A percentile compares a stretch with the other conserved stretches of the same genome.
These are phyloP conservation scores for Mimosa bimucronata DNA, from an alignment of 306 rosid species.

Conservation along the genomic window DNA sequence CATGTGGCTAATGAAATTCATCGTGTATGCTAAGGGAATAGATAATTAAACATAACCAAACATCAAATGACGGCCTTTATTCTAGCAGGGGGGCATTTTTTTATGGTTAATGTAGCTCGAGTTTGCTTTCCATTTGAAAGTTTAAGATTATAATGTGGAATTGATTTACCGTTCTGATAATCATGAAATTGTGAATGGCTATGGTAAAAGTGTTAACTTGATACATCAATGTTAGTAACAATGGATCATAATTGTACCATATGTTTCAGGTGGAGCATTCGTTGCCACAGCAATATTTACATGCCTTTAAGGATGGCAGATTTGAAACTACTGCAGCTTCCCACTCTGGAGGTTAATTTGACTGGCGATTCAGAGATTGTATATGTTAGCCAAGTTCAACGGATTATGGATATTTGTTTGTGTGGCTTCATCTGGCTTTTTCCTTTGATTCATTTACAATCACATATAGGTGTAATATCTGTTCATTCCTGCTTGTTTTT, in stretches of 20 bases:
- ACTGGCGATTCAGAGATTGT: constrained; percentile 37
- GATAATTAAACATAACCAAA: neutral
- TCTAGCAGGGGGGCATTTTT: neutral
- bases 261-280: constrained; percentile 87
- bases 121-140: constrained; percentile 6
- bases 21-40: neutral
- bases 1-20: neutral
- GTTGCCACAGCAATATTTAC: constrained; percentile 85
- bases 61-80: neutral
- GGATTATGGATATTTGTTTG: constrained; percentile 38
- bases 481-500: constrained; percentile 31
- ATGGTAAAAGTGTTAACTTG: constrained; percentile 1
- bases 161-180: neutral
- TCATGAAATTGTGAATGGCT: constrained; percentile 6
- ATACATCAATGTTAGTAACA: constrained; percentile 5
- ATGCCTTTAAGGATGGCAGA: constrained; percentile 71
- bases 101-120: neutral
- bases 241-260: constrained; percentile 19
- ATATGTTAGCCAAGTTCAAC: constrained; percentile 36
- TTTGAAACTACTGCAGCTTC: constrained; percentile 90
- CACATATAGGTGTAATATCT: constrained; percentile 39
- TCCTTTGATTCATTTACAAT: constrained; percentile 51
- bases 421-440: constrained; percentile 44
- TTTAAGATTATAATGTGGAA: constrained; percentile 14
- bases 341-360: constrained; percentile 92